Evolutionary conservation across 2,329 filamentous ascomycete genomes (phyloP).

Genomic region (Cladobotryum protrusum): DNA sequence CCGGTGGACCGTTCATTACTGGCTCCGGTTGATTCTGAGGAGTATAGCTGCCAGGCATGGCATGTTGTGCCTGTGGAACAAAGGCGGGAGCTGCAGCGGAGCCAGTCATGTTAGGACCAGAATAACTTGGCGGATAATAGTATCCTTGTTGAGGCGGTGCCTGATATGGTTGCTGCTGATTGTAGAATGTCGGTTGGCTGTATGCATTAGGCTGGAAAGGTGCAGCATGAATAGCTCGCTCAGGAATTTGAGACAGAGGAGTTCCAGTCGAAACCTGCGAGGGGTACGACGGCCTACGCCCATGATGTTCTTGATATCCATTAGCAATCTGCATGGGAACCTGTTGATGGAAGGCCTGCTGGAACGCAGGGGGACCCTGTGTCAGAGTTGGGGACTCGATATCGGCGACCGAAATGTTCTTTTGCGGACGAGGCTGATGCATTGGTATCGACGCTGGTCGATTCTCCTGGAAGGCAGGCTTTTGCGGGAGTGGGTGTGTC

Average conservation of each 20-base stretch:
- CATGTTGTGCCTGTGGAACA: conserved; percentile 48
- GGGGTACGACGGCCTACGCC: conserved; percentile 62
- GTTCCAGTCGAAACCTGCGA: conserved; percentile 68
- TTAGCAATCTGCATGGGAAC: conserved; percentile 69
- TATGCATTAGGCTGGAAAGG: conserved; percentile 77
- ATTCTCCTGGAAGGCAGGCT: conserved; percentile 52
- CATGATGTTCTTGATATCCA: conserved; percentile 55
- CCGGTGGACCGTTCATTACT: conserved; percentile 24
- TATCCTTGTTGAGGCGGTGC: conserved; percentile 49
- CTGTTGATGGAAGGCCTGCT: conserved; percentile 91
- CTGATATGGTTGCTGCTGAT: conserved; percentile 40
- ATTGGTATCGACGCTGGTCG: conserved; percentile 56
- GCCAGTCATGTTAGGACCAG: conserved; percentile 46
- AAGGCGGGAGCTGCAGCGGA: conserved; percentile 48
- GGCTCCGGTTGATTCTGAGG: conserved; percentile 37
- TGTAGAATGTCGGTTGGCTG: conserved; percentile 50
- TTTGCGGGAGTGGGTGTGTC: conserved; percentile 52
- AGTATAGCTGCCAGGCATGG: conserved; percentile 34
- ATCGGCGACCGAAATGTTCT: conserved; percentile 84
- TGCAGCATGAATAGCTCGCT: conserved; percentile 83
- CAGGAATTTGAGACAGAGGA: conserved; percentile 84
- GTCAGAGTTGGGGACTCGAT: conserved; percentile 73
- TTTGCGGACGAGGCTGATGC: conserved; percentile 93
- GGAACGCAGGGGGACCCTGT: conserved; percentile 65
- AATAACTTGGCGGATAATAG: conserved; percentile 59